Conservation (phyloP, 1,139 yeast species). For the Arxiozyma bovina region DNA sequence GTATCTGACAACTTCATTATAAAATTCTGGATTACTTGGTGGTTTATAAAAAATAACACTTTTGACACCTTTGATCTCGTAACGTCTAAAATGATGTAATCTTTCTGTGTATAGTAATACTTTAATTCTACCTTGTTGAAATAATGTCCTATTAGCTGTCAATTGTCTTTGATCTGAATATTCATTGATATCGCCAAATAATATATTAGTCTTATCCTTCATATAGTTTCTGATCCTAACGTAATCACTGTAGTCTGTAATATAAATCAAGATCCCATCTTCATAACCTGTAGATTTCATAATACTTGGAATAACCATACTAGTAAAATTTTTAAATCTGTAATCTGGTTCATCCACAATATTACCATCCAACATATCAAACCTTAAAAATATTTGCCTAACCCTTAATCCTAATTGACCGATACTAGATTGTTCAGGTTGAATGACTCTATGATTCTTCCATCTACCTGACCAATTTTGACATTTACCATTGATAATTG, state of each 20-base stretch:
- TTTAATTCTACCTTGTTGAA: constrained; percentile 56
- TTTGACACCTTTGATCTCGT: constrained; percentile 78
- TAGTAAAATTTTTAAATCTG: constrained; percentile 71
- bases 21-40: constrained; percentile 79
- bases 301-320: constrained; percentile 61
- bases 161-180: constrained; percentile 65
- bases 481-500: constrained; percentile 50
- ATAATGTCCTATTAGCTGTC: constrained; percentile 61
- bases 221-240: constrained; percentile 67
- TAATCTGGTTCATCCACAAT: constrained; percentile 66
- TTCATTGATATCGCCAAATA: constrained; percentile 69
- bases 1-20: constrained; percentile 58
- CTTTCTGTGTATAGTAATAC: constrained; percentile 83
- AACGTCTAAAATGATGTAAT: constrained; percentile 83
- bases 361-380: constrained; percentile 40
- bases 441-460: constrained; percentile 38
- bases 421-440: constrained; percentile 35
- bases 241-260: constrained; percentile 84
- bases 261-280: constrained; percentile 66
- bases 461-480: constrained; percentile 58
- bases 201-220: constrained; percentile 47
- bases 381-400: constrained; percentile 66
- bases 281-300: constrained; percentile 47
- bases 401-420: constrained; percentile 45
- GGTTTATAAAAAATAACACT: constrained; percentile 72